Evolutionary conservation across 257 asterid genomes (phyloP), one percentile per base, ranked within the genome.

Genomic region (Solanum neorickii): DNA sequence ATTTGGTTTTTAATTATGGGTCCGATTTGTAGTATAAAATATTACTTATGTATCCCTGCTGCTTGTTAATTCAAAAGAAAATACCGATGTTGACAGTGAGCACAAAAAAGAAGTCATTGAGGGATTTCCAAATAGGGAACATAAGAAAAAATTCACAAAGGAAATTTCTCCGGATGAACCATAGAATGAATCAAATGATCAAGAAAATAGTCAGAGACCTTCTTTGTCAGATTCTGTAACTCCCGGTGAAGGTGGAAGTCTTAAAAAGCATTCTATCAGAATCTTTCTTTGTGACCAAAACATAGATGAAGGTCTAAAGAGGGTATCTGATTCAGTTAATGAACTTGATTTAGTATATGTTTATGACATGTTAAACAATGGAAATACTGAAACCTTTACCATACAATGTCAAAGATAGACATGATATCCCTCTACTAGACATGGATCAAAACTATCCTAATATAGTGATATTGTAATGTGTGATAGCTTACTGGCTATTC

Each of bases 211-310:
- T 70, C 89, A 74, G 84, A 94, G 88, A 68, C 86, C 90, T 62
- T 83, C 90, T 66, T 88, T 72, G 82, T 91, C 92, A 42, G 92
- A 88, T 89, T 69, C 89, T 89, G 90, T 86, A 14, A 86, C 65
- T 72, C 39, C 94, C 83, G 87, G 62, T 86, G 89, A 90, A 86
- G 82, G 87, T 84, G 91, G 86, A 75, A 88, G 84, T 88, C 74
- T 91, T n/a, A 92, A 89, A 86, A 94, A 92, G 39, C 78, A 60
- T 88, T 91, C 92, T 60, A 70, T 46, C 25, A 91, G 83, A 62
- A 89, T 52, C 86, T 83, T 86, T 49, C 88, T 91, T 33, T 59
- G 42, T 86, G 80, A 87, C 62, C 9, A 91, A 44, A 76, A 93
- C 76, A 72, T 69, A 2, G 76, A 87, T 73, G 94, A 93, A 89